A percentile compares a stretch with the other conserved stretches of the same genome.
These are phyloP conservation scores for Cercospora brassicicola DNA, from an alignment of 2,329 filamentous ascomycete species.

Conservation along the genomic window DNA sequence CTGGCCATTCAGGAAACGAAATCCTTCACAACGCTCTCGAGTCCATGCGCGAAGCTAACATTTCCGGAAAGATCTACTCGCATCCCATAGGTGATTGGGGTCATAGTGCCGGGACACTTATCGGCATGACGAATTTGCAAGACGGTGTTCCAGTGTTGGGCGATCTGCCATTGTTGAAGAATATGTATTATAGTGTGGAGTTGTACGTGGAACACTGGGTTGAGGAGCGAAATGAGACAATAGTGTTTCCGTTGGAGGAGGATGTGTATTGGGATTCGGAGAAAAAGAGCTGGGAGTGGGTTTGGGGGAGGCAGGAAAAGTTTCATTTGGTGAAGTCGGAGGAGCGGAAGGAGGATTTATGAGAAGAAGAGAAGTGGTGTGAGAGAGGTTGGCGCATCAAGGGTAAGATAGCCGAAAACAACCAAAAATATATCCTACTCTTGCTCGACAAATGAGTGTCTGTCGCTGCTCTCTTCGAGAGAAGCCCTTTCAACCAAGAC, in stretches of 20 bases:
- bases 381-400: not conserved
- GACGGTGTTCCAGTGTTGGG: conserved; percentile 25
- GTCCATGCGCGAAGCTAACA: conserved; percentile 13
- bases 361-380: not conserved
- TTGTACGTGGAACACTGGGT: conserved; percentile 26
- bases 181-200: conserved; percentile 28
- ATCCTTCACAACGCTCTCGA: conserved; percentile 18
- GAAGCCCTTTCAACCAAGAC: not conserved
- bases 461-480: not conserved
- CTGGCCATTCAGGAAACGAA: conserved; percentile 20
- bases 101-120: conserved; percentile 23
- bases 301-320: conserved; percentile 26
- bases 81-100: conserved; percentile 30
- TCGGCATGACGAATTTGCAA: conserved; percentile 29
- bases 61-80: conserved; percentile 25
- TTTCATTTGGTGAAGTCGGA: conserved; percentile 23
- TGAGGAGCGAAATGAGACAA: conserved; percentile 20
- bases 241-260: conserved; percentile 27
- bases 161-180: conserved; percentile 22
- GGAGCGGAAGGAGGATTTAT: not conserved
- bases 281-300: conserved; percentile 24
- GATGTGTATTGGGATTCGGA: conserved; percentile 27
- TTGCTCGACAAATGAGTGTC: not conserved
- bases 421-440: not conserved
- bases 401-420: not conserved